These are phyloP conservation scores for Ascochyta clinopodiicola DNA, from an alignment of 2,329 filamentous ascomycete genomes.

Conservation along the genomic window DNA sequence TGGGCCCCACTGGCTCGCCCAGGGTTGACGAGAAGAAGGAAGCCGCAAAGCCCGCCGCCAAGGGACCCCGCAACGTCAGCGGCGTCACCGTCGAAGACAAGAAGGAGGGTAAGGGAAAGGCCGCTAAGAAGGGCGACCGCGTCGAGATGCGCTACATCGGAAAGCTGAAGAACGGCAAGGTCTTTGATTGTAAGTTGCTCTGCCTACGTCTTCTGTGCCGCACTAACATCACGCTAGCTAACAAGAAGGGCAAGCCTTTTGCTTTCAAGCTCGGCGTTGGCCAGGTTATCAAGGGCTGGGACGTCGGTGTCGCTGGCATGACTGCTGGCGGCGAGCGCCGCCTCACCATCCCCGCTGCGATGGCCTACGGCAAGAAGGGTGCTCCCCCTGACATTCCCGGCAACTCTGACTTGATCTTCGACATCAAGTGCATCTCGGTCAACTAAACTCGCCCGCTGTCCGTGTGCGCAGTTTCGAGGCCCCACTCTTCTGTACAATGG, in stretches of 20 bases:
- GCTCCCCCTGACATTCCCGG: slow-evolving; percentile 81
- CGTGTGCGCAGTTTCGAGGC: slow-evolving; percentile 20
- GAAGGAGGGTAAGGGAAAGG: slow-evolving; percentile 84
- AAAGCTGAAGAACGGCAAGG: slow-evolving; percentile 89
- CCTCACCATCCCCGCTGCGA: slow-evolving; percentile 83
- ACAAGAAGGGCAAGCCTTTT: slow-evolving; percentile 99
- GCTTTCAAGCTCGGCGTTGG: slow-evolving; percentile 92
- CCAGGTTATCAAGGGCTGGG: slow-evolving; percentile 99
- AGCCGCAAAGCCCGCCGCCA: slow-evolving; percentile 59
- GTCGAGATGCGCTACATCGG: slow-evolving; percentile 98
- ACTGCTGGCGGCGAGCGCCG: slow-evolving; percentile 90
- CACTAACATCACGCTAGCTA: slow-evolving; percentile 65
- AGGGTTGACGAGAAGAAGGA: slow-evolving; percentile 52
- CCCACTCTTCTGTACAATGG: slow-evolving; percentile 32
- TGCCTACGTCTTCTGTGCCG: background rate
- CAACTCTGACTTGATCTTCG: slow-evolving; percentile 92
- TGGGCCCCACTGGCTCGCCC: slow-evolving; percentile 75
- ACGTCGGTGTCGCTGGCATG: slow-evolving; percentile 93
- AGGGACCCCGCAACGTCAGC: slow-evolving; percentile 75
- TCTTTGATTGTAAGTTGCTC: slow-evolving; percentile 80
- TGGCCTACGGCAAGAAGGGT: slow-evolving; percentile 85
- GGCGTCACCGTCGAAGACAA: slow-evolving; percentile 96
- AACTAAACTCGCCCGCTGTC: slow-evolving; percentile 43
- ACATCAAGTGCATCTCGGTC: slow-evolving; percentile 64
- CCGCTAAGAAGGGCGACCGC: slow-evolving; percentile 87